Base-by-base conservation (phyloP, 257 asterid genomes). In the Ilex asprella region DNA sequence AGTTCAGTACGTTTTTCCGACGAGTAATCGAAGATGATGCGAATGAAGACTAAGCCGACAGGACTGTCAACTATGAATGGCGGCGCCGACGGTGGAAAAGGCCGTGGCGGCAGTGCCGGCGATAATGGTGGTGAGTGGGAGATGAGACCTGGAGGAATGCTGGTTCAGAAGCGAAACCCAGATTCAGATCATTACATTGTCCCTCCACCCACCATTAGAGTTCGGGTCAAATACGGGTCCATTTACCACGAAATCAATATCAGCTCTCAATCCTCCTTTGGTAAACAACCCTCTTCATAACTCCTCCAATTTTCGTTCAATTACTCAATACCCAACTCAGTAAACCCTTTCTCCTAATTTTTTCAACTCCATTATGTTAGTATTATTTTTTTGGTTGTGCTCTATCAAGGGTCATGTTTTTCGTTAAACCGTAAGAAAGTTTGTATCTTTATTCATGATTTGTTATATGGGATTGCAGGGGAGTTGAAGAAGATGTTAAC, bases 81-180 rank as follows among this genome's bases (percentile, higher is more conserved):
- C 8, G 44, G 50, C 6, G 52, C 31, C 13, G 43, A 31, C 1
- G 64, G 41, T 35, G 41, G 41, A 35, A 35, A 35, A 35, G 41
- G 7, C 41, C 27, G 0, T 21, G 41, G 41, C 41, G 41, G 41
- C 8, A 8, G 41, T 35, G 41, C 56, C 56, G 62, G 65, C 62
- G 62, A 58, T 1, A 70, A 54, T 8, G 64, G 53, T 31, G 62
- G 70, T 16, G 77, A 73, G 56, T 79, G 85, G 82, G 85, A 79
- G 76, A 59, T 79, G 71, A 70, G 85, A 64, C 85, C 85, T 2
- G 79, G 85, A 30, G 85, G 85, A 61, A 78, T 78, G 83, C 72
- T 78, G 69, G 83, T 78, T 16, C 83, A 78, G 71, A 78, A 69
- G 55, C 73, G 80, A 56, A 65, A 64, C 54, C 70, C 72, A 21